phyloP scores from a whole-genome alignment of 495 filamentous ascomycete species.

The Rostrohypoxylon terebratum region DNA sequence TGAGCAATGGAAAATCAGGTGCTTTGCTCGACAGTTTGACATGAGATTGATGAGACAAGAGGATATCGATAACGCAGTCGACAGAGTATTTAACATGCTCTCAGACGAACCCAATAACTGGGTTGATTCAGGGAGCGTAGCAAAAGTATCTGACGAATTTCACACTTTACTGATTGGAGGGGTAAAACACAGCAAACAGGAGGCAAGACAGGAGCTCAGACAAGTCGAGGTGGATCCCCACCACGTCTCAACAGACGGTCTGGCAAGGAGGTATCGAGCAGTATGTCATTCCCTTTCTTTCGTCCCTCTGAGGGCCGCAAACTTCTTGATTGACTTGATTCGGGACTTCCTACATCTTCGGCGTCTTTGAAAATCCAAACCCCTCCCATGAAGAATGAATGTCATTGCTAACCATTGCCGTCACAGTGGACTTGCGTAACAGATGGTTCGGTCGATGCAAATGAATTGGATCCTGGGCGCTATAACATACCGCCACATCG shows the following conservation, averaged over 20 bases:
- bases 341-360: neutral
- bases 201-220: neutral
- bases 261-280: constrained; percentile 19
- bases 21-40: too few species aligned
- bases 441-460: constrained; percentile 32
- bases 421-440: constrained; percentile 23
- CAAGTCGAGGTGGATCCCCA: constrained; percentile 4
- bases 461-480: constrained; percentile 18
- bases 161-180: neutral
- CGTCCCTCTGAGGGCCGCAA: too few species aligned
- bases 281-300: neutral
- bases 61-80: too few species aligned
- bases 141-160: neutral
- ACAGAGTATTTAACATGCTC: neutral
- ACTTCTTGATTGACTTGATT: neutral
- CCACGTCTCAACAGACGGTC: constrained; percentile 18
- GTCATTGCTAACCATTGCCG: neutral
- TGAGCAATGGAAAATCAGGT: neutral
- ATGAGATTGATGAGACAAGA: too few species aligned
- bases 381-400: neutral
- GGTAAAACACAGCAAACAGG: neutral
- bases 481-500: constrained; percentile 20
- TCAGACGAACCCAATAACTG: neutral
- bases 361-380: neutral
- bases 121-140: too few species aligned